Conservation (phyloP, 2,329 filamentous ascomycete genomes). For the Colletotrichum tropicale region DNA sequence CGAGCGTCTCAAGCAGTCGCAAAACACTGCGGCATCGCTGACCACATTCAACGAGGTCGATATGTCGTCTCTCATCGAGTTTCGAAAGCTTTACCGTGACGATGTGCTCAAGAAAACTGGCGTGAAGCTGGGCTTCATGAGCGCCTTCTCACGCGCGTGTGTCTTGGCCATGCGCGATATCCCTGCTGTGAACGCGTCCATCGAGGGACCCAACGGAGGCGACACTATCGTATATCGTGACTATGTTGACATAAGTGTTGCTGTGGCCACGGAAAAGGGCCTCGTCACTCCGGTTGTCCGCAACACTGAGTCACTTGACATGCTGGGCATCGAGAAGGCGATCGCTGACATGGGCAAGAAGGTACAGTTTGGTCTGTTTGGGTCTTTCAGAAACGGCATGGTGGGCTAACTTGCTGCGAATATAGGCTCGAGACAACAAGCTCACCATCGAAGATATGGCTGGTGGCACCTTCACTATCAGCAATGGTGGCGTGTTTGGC, state of each 20-base stretch:
- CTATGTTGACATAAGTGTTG: conserved; percentile 97
- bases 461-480: conserved; percentile 97
- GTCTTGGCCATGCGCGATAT: conserved; percentile 93
- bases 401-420: conserved; percentile 4
- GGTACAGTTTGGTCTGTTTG: conserved; percentile 55
- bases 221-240: conserved; percentile 98
- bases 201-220: conserved; percentile 91
- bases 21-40: conserved; percentile 95
- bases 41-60: conserved; percentile 99
- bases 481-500: conserved; percentile 95
- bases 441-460: conserved; percentile 99
- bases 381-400: neutral
- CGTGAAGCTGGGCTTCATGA: conserved; percentile 99
- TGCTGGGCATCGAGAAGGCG: conserved; percentile 85
- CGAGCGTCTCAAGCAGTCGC: conserved; percentile 97
- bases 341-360: conserved; percentile 97
- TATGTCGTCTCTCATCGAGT: conserved; percentile 97
- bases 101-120: conserved; percentile 94
- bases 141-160: conserved; percentile 89
- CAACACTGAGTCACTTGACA: conserved; percentile 87
- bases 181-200: conserved; percentile 94
- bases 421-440: conserved; percentile 88
- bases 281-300: conserved; percentile 96
- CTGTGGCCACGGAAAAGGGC: conserved; percentile 96
- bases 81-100: conserved; percentile 97